Percentiles rank a stretch among this genome's conserved stretches.
Conservation (phyloP, 1,284 basidiomycete species). For the Neotropicomus parvogracilis region DNA sequence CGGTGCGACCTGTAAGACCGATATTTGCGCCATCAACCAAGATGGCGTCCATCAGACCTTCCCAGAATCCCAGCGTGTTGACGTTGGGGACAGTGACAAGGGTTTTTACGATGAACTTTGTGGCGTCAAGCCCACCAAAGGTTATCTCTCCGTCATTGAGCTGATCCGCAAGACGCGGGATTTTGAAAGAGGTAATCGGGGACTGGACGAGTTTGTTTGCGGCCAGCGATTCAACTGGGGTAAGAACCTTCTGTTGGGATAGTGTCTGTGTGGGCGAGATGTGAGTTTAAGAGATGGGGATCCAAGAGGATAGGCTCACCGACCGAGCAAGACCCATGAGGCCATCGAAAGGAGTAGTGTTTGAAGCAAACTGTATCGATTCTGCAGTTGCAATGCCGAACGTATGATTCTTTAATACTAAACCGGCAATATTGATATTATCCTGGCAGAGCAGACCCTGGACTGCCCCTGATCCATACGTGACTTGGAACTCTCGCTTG, state of each 20-base stretch:
- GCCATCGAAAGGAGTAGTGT: slow-evolving; percentile 66
- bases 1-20: slow-evolving; percentile 56
- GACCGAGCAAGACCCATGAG: slow-evolving; percentile 82
- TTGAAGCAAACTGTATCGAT: slow-evolving; percentile 57
- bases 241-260: slow-evolving; percentile 63
- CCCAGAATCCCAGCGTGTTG: slow-evolving; percentile 73
- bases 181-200: slow-evolving; percentile 79
- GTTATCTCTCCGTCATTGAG: slow-evolving; percentile 79
- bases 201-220: slow-evolving; percentile 55
- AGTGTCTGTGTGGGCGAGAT: slow-evolving; percentile 41
- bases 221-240: slow-evolving; percentile 74
- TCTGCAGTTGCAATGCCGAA: slow-evolving; percentile 73
- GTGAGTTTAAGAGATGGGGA: neutral
- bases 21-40: slow-evolving; percentile 54
- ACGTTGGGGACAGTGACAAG: slow-evolving; percentile 60
- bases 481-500: slow-evolving; percentile 59
- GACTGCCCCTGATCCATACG: slow-evolving; percentile 76
- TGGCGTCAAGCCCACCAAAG: slow-evolving; percentile 74
- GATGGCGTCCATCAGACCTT: slow-evolving; percentile 57
- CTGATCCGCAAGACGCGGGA: slow-evolving; percentile 70
- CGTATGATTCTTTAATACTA: slow-evolving; percentile 57
- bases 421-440: slow-evolving; percentile 63
- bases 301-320: slow-evolving; percentile 36
- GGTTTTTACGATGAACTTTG: slow-evolving; percentile 58
- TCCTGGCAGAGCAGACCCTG: slow-evolving; percentile 66